Evolutionary conservation across 2,329 filamentous ascomycete genomes (phyloP).

Genomic region (Ilyonectria sp.): DNA sequence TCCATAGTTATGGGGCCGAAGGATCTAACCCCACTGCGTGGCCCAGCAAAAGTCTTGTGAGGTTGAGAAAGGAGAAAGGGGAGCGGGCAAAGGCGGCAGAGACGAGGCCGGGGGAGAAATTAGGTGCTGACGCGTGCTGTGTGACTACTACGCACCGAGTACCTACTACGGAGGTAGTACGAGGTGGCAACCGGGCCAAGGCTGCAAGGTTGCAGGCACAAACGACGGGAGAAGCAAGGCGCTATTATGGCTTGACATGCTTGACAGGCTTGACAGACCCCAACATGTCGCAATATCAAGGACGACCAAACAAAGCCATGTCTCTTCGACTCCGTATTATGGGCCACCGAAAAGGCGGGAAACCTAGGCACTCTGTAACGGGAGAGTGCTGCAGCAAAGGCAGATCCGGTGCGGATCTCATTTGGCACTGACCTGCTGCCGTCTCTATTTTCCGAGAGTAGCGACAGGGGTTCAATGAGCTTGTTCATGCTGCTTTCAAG

Average conservation of each 20-base stretch:
- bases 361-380: background rate
- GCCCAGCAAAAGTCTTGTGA: conserved; percentile 9
- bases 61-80: conserved; percentile 13
- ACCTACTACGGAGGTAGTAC: too few species aligned
- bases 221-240: conserved; percentile 32
- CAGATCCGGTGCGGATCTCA: background rate
- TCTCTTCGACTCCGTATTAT: background rate
- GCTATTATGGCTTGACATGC: conserved; percentile 7
- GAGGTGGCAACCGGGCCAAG: conserved; percentile 17
- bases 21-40: conserved; percentile 9
- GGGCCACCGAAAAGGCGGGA: background rate
- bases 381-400: background rate
- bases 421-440: background rate
- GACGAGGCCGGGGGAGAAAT: conserved; percentile 35
- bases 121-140: conserved; percentile 45
- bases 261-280: conserved; percentile 30
- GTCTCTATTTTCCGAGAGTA: background rate
- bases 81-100: background rate
- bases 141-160: background rate
- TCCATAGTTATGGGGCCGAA: background rate
- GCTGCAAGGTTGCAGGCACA: conserved; percentile 16
- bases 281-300: background rate
- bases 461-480: background rate
- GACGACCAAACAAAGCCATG: background rate
- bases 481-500: background rate